Base-by-base conservation (phyloP, 805 yeast genomes). In the Metschnikowia reukaufii region DNA sequence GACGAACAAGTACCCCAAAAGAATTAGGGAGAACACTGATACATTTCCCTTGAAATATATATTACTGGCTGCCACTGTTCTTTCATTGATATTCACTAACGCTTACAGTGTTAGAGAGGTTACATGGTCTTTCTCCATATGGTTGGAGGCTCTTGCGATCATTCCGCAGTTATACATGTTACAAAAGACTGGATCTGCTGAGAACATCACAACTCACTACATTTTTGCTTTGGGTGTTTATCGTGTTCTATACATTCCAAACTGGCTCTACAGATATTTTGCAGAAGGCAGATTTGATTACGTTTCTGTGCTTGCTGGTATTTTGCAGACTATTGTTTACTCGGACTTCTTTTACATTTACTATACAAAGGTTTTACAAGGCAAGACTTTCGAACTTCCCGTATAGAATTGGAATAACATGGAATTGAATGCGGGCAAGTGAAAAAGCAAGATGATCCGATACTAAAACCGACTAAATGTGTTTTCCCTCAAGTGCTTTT, bases 341-440 rank as follows among this genome's bases (percentile, higher is more conserved):
- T 89, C 97, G 2, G 99, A 94, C 70, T 94, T 94, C 76, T 94
- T 94, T 72, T 94, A 89, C 70, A 77, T 94, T 54, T 94, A 94
- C 70, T 92, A 92, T 72, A 67, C 67, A 39, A 72, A 66, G 59
- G 96, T 94, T 43, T 73, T 90, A 73, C 83, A 84, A 64, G 95
- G 92, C 37, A 76, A 82, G 65, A 82, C 81, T 58, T 83, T 87
- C 56, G 85, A 83, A 55, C 75, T 92, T 57, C 96, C 96, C 6
- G 77, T 72, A 10, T 72, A 56, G 38, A 4, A 7, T n/a, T n/a
- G n/a, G 6, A 15, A 15, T 7, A 12, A n/a, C n/a, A 6, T 15
- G 21, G 20, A 33, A 6, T 9, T 21, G n/a, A 37, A 8, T 8
- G 7, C n/a, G n/a, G 9, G 8, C 6, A 34, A 9, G 13, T 16